A percentile compares a stretch with the other conserved stretches of the same genome.
phyloP scores from a whole-genome alignment of 108 stramenopile genomes.

The Pelagomonas calceolata region DNA sequence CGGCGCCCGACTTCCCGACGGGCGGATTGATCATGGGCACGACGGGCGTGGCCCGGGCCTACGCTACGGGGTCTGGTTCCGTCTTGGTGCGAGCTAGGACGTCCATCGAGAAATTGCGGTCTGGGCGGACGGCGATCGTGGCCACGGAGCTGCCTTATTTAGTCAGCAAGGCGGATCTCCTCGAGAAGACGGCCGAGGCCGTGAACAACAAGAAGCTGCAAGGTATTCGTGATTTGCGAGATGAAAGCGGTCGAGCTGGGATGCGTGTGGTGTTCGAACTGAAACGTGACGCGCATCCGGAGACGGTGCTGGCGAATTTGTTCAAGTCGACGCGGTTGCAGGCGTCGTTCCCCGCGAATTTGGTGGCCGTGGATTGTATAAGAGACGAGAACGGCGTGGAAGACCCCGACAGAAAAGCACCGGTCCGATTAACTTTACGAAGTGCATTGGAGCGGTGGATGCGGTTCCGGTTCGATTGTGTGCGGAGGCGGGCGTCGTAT shows the following conservation, averaged over 20 bases:
- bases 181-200: conserved; percentile 82
- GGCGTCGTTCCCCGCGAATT: conserved; percentile 81
- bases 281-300: conserved; percentile 81
- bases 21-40: conserved; percentile 62
- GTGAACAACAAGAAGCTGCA: conserved; percentile 91
- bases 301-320: conserved; percentile 72
- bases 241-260: conserved; percentile 87
- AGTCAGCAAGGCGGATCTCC: conserved; percentile 82
- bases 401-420: conserved; percentile 16
- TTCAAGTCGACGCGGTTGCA: conserved; percentile 86
- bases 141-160: conserved; percentile 89
- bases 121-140: conserved; percentile 67
- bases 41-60: conserved; percentile 11
- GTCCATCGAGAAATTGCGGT: conserved; percentile 51
- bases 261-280: conserved; percentile 94
- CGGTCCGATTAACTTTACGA: conserved; percentile 78
- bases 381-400: conserved; percentile 45
- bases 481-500: conserved; percentile 61
- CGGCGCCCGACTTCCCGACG: conserved; percentile 93
- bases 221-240: conserved; percentile 68
- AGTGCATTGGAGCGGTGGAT: conserved; percentile 72
- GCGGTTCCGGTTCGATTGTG: conserved; percentile 79
- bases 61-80: conserved; percentile 77
- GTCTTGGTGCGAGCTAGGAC: conserved; percentile 69
- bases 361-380: conserved; percentile 62